Base-by-base conservation (phyloP, 805 yeast species). In the Alloascoidea hylecoeti region DNA sequence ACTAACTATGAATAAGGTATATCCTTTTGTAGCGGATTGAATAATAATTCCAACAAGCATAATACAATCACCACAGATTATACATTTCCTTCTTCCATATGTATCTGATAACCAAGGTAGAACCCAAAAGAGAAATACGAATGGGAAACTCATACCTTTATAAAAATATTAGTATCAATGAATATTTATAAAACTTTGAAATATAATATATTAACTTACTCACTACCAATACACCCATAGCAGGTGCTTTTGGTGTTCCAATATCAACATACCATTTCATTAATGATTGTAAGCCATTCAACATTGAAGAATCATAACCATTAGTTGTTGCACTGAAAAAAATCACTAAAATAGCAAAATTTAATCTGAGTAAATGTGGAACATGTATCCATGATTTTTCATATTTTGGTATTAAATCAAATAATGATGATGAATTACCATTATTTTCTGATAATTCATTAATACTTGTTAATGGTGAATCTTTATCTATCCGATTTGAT, bases 161-260 rank as follows among this genome's bases (percentile, higher is more conserved):
- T n/a, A n/a, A n/a, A n/a, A n/a, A n/a, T n/a, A n/a, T n/a, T n/a
- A n/a, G n/a, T n/a, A n/a, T n/a, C n/a, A n/a, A n/a, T n/a, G n/a
- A n/a, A n/a, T n/a, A n/a, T n/a, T n/a, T n/a, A n/a, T 39, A 40
- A 5, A 34, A 18, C 14, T 35, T 42, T 13, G 38, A 35, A 15
- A 40, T 16, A 18, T 35, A 17, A 14, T 36, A 34, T n/a, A 17
- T 16, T 4, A 35, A 17, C 9, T 15, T 27, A 13, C 42, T 42
- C 18, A 39, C 28, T 5, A 35, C 35, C 3, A 36, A 33, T 9
- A 23, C 42, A 17, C 35, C 43, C 15, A 36, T 19, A 9, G 39
- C 15, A 16, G 18, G 38, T 19, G 33, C 36, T 35, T 27, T 9
- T n/a, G 3, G 16, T 23, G 14, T 17, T 5, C 9, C 36, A 33